Percentiles rank a stretch among this genome's conserved stretches.
Conservation (phyloP, 441 rosid genomes). For the Aquilaria agallochum region DNA sequence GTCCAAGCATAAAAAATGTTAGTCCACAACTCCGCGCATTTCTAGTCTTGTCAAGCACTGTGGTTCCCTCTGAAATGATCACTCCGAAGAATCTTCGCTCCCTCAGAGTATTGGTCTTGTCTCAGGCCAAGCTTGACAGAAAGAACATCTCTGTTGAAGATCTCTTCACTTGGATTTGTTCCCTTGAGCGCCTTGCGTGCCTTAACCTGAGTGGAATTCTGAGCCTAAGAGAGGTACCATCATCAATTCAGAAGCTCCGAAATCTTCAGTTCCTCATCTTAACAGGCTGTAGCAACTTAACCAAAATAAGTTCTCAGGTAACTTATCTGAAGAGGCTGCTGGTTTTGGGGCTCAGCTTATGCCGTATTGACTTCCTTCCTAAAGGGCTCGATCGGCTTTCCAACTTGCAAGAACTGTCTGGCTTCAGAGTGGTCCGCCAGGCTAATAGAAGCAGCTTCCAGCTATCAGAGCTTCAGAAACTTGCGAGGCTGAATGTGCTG, state of each 20-base stretch:
- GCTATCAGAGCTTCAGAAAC: slow-evolving; percentile 12
- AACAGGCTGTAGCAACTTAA: slow-evolving; percentile 17
- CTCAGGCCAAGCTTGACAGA: slow-evolving; percentile 14
- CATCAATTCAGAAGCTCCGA: slow-evolving; percentile 17
- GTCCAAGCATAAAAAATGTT: slow-evolving; percentile 1
- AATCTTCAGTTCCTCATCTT: slow-evolving; percentile 27
- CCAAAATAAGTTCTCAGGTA: slow-evolving; percentile 15
- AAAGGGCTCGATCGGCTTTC: slow-evolving; percentile 17
- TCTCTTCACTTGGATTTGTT: slow-evolving; percentile 7
- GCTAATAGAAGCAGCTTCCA: slow-evolving; percentile 2
- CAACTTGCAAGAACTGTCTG: slow-evolving; percentile 28
- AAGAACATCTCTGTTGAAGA: slow-evolving; percentile 1
- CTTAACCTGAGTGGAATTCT: slow-evolving; percentile 28
- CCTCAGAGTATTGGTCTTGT: slow-evolving; percentile 32
- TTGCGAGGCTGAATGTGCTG: slow-evolving; percentile 15
- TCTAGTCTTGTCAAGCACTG: slow-evolving; percentile 11
- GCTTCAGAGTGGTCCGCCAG: slow-evolving; percentile 17
- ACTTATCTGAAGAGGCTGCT: slow-evolving; percentile 21
- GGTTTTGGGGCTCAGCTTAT: slow-evolving; percentile 26
- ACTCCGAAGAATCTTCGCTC: slow-evolving; percentile 15
- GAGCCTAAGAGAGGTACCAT: slow-evolving; percentile 21
- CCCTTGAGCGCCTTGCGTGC: slow-evolving; percentile 27
- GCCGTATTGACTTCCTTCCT: slow-evolving; percentile 8
- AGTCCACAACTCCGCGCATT: slow-evolving; percentile 21
- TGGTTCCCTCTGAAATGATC: background rate